phyloP scores from a whole-genome alignment of 2,329 filamentous ascomycete genomes.

The Aspergillus sp. region DNA sequence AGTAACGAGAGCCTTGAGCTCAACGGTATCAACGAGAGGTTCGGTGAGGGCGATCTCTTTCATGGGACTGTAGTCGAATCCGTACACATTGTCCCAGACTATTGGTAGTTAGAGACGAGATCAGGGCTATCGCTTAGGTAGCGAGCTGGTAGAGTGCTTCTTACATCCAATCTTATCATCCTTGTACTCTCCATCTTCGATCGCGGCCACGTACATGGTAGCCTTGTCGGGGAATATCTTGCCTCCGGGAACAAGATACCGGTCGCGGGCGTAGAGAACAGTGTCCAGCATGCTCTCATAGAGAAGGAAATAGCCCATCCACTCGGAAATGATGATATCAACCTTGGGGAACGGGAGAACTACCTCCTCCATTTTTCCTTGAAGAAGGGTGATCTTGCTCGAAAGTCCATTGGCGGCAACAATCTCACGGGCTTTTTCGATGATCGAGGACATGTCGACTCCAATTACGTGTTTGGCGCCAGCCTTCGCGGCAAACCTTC shows the following conservation, averaged over 20 bases:
- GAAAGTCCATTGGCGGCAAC: slow-evolving; percentile 89
- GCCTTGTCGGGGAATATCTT: slow-evolving; percentile 99
- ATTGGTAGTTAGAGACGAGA: slow-evolving; percentile 31
- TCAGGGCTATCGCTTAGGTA: slow-evolving; percentile 12
- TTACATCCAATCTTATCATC: slow-evolving; percentile 99
- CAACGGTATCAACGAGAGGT: slow-evolving; percentile 95
- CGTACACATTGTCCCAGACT: slow-evolving; percentile 99
- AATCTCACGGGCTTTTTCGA: slow-evolving; percentile 97
- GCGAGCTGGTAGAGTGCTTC: slow-evolving; percentile 41
- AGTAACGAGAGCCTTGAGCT: slow-evolving; percentile 94
- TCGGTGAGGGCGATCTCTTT: slow-evolving; percentile 93
- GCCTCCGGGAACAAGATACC: slow-evolving; percentile 82
- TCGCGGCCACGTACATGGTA: slow-evolving; percentile 93
- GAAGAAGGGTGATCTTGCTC: slow-evolving; percentile 94
- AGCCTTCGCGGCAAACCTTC: slow-evolving; percentile 93
- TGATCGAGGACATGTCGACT: slow-evolving; percentile 99
- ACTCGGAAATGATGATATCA: slow-evolving; percentile 99
- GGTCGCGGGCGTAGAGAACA: slow-evolving; percentile 93
- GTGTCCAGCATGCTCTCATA: slow-evolving; percentile 99
- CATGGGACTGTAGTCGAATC: slow-evolving; percentile 93
- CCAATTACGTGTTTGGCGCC: slow-evolving; percentile 98
- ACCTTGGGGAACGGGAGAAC: slow-evolving; percentile 91
- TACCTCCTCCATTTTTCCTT: slow-evolving; percentile 99
- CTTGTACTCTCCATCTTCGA: slow-evolving; percentile 99
- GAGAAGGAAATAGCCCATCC: slow-evolving; percentile 99